Evolutionary conservation across 805 yeast genomes (phyloP).

Genomic region (Grigorovia humatica): DNA sequence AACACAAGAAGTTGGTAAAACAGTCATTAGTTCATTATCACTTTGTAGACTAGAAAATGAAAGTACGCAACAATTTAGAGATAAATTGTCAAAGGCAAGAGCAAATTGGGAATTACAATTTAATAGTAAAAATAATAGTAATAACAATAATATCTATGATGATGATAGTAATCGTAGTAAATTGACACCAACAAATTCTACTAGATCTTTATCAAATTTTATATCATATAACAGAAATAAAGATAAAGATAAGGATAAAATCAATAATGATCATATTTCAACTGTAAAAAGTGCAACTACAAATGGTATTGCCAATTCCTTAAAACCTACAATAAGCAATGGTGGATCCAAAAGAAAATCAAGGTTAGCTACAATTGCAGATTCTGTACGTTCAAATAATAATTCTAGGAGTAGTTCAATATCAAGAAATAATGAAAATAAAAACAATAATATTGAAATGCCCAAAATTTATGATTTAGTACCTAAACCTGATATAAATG

Average conservation of each 20-base stretch:
- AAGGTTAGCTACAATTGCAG: slow-evolving; percentile 52
- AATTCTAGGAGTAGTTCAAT: slow-evolving; percentile 33
- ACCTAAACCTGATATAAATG: slow-evolving; percentile 31
- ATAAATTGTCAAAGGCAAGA: slow-evolving; percentile 14
- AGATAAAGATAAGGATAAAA: neutral
- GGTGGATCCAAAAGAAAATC: slow-evolving; percentile 23
- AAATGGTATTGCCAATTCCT: neutral
- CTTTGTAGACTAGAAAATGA: slow-evolving; percentile 32
- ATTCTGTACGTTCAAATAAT: slow-evolving; percentile 48
- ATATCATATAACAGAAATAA: neutral
- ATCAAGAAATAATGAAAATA: slow-evolving; percentile 19
- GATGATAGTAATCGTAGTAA: neutral
- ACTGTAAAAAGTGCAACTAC: neutral
- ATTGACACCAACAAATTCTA: slow-evolving; percentile 7
- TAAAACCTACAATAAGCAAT: neutral
- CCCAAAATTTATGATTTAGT: slow-evolving; percentile 26
- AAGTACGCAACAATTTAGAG: slow-evolving; percentile 28
- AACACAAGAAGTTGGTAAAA: slow-evolving; percentile 74
- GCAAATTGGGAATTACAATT: slow-evolving; percentile 14
- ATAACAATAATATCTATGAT: too few relatives aligned
- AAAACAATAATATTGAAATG: slow-evolving; percentile 20
- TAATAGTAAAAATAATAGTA: too few relatives aligned
- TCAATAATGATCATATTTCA: neutral
- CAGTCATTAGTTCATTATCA: slow-evolving; percentile 70
- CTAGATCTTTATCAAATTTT: slow-evolving; percentile 14